A percentile compares a stretch with the other conserved stretches of the same genome.
Evolutionary conservation across 2,329 filamentous ascomycete species (phyloP).

Genomic region (Chrysosporium keratinophilum): DNA sequence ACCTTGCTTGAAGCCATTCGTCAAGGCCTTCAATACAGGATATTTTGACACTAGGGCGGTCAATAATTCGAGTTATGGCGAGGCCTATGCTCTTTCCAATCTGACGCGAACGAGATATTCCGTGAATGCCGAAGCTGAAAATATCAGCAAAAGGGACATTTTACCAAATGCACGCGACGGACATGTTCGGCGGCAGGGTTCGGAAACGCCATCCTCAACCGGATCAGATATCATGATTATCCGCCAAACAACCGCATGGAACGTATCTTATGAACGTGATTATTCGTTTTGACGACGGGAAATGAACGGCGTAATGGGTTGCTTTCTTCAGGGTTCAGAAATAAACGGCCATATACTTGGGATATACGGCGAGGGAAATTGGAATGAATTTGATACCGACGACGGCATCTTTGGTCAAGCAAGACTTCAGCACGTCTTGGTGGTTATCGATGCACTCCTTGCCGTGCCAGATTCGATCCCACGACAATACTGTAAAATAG

Average conservation of each 20-base stretch:
- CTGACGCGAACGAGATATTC: slow-evolving; percentile 1
- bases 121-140: neutral
- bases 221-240: slow-evolving; percentile 16
- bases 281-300: neutral
- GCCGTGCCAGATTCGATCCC: too few relatives aligned
- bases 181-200: neutral
- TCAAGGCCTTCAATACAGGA: slow-evolving; percentile 18
- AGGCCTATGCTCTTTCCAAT: slow-evolving; percentile 13
- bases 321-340: too few relatives aligned
- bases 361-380: too few relatives aligned
- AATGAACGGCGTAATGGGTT: too few relatives aligned
- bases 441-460: too few relatives aligned
- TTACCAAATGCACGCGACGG: neutral
- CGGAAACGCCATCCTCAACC: slow-evolving; percentile 10
- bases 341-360: too few relatives aligned
- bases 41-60: slow-evolving; percentile 12
- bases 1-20: slow-evolving; percentile 16
- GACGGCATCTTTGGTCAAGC: too few relatives aligned
- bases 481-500: too few relatives aligned
- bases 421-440: too few relatives aligned
- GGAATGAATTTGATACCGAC: too few relatives aligned
- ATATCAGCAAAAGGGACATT: neutral
- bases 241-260: slow-evolving; percentile 15
- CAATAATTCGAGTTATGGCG: slow-evolving; percentile 3
- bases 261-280: slow-evolving; percentile 12